Base-by-base conservation (phyloP, 768 basidiomycete genomes). In the Pisolithus orientalis region DNA sequence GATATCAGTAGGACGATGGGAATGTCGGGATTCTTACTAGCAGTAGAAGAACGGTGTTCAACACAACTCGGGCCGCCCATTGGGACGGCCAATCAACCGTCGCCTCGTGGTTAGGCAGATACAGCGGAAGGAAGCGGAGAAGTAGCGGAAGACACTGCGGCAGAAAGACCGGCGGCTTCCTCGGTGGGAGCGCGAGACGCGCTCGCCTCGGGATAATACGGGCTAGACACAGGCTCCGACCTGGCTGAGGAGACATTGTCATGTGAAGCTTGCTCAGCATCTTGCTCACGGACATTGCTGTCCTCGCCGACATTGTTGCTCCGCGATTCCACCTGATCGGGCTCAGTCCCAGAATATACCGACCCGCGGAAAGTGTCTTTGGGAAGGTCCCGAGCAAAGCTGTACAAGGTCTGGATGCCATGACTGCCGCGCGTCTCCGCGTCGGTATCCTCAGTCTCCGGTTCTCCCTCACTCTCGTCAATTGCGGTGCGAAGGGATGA, bases 401-500 rank as follows among this genome's bases (percentile, higher is more conserved):
- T 66, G 39, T 64, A 68, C 55, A 70, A 32, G 40, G 66, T 62
- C 53, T 65, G 68, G 44, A 68, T 60, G 47, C 57, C 59, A 44
- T 66, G 66, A 6, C 55, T 37, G 34, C 39, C 47, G 16, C 66
- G 62, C 42, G 58, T 45, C 42, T 69, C 68, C 24, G 57, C 54
- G 40, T 68, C 68, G 38, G 68, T 66, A 32, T 68, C 66, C 5
- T 57, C 56, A 10, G 67, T 65, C 38, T 70, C 68, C 8, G 54
- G 62, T 52, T 68, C 66, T 13, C 61, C 66, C 44, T 68, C 66
- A 34, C 68, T 68, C 57, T 67, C 66, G 39, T 70, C 68, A 10
- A 68, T 70, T 17, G 68, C 64, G 1, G 67, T 68, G 13, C 67
- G 66, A 28, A 68, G 62, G 42, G 67, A 68, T 3, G 67, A 68